Conservation (phyloP, 2,329 filamentous ascomycete genomes). For the Fusarium luffae region DNA sequence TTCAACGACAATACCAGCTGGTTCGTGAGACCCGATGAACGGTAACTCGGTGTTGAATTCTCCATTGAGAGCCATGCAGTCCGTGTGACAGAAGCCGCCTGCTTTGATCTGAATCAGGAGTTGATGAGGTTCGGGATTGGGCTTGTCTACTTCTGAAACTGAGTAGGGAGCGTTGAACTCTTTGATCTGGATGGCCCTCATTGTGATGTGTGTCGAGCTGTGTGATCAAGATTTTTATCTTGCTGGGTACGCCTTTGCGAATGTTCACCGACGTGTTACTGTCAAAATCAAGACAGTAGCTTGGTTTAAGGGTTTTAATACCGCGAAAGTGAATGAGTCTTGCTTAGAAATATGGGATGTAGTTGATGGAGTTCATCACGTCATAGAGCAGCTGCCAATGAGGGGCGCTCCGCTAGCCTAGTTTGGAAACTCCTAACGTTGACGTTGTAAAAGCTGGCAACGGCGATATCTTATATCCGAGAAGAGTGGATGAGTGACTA, state of each 20-base stretch:
- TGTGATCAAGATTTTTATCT: no score
- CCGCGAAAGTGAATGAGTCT: background rate
- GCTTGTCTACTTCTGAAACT: background rate
- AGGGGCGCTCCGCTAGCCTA: background rate
- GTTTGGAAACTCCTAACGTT: background rate
- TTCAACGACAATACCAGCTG: background rate
- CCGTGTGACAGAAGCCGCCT: slow-evolving; percentile 8
- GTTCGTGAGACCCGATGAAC: background rate
- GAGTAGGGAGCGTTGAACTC: background rate
- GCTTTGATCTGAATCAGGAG: slow-evolving; percentile 2
- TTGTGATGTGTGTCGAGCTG: background rate
- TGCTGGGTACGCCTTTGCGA: no score
- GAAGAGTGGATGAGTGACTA: no score
- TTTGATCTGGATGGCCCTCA: slow-evolving; percentile 8
- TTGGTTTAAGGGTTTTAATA: background rate
- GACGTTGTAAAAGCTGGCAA: background rate
- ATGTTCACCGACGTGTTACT: no score
- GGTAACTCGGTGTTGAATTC: background rate
- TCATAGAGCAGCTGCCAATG: background rate
- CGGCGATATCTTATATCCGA: background rate
- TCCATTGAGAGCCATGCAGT: slow-evolving; percentile 10
- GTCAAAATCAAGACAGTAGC: no score
- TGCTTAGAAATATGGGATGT: background rate
- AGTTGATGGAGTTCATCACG: background rate
- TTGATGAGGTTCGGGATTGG: background rate